Conservation (phyloP, 1,284 basidiomycete species). For the Uromyces viciae-fabae region DNA sequence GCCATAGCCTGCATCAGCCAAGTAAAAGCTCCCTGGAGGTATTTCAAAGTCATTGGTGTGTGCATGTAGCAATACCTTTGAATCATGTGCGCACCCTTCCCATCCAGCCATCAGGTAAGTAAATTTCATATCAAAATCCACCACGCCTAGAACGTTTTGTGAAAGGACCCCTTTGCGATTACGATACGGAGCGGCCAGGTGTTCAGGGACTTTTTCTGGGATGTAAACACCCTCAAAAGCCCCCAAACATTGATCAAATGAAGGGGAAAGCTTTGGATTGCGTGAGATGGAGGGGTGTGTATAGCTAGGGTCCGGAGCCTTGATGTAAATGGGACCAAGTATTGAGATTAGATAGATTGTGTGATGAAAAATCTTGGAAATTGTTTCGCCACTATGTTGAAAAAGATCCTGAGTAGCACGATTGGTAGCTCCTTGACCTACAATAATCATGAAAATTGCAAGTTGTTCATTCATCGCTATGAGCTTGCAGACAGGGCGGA, state of each 20-base stretch:
- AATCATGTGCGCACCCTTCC: background rate
- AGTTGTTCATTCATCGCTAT: background rate
- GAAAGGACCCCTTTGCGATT: background rate
- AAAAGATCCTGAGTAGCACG: conserved; percentile 1
- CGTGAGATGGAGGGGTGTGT: background rate
- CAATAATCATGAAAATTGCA: background rate
- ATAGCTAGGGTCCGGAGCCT: background rate
- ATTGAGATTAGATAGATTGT: background rate
- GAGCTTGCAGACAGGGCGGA: background rate
- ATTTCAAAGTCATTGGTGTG: background rate
- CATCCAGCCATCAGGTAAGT: background rate
- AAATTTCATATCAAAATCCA: background rate
- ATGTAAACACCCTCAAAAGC: background rate
- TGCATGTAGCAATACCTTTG: background rate
- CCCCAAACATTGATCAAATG: background rate
- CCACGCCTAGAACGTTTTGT: background rate
- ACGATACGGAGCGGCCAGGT: background rate
- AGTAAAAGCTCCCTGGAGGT: too few species aligned
- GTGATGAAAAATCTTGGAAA: background rate
- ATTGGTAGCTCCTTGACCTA: conserved; percentile 3
- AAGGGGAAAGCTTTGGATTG: background rate
- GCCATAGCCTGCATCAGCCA: too few species aligned
- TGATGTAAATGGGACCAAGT: background rate
- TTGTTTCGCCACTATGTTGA: background rate
- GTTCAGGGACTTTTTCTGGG: background rate